A percentile compares a stretch with the other conserved stretches of the same genome.
Evolutionary conservation across 805 yeast genomes (phyloP).

Genomic region (Schwanniomyces vanrijiae): DNA sequence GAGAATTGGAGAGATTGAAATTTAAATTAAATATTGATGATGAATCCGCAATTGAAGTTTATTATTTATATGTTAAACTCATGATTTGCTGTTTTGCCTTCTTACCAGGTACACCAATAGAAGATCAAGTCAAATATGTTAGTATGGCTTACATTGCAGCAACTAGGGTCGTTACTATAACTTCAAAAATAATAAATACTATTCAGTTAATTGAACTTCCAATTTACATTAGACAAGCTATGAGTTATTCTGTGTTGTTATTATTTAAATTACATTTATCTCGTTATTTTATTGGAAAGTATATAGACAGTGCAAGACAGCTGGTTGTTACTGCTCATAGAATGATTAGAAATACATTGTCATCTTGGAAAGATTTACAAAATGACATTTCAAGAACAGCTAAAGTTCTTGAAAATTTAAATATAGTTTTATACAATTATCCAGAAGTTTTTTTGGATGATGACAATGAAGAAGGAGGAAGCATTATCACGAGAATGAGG

Average conservation of each 20-base stretch:
- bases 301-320: conserved; percentile 86
- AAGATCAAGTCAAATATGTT: conserved; percentile 82
- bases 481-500: conserved; percentile 81
- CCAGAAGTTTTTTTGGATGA: conserved; percentile 77
- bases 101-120: conserved; percentile 83
- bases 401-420: conserved; percentile 82
- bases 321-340: conserved; percentile 92
- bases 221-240: conserved; percentile 82
- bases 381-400: conserved; percentile 92
- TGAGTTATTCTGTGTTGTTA: conserved; percentile 74
- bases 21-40: conserved; percentile 63
- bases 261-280: conserved; percentile 81
- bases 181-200: conserved; percentile 67
- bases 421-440: conserved; percentile 81
- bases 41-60: conserved; percentile 70
- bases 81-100: conserved; percentile 89
- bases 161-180: conserved; percentile 76
- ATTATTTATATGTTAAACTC: conserved; percentile 72
- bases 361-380: conserved; percentile 89
- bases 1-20: conserved; percentile 74
- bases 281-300: conserved; percentile 68
- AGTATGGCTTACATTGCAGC: conserved; percentile 78
- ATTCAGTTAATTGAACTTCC: conserved; percentile 81
- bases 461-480: conserved; percentile 45
- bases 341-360: conserved; percentile 78